Evolutionary conservation across 2,329 filamentous ascomycete species (phyloP).

Genomic region (Neopestalotiopsis sp.): DNA sequence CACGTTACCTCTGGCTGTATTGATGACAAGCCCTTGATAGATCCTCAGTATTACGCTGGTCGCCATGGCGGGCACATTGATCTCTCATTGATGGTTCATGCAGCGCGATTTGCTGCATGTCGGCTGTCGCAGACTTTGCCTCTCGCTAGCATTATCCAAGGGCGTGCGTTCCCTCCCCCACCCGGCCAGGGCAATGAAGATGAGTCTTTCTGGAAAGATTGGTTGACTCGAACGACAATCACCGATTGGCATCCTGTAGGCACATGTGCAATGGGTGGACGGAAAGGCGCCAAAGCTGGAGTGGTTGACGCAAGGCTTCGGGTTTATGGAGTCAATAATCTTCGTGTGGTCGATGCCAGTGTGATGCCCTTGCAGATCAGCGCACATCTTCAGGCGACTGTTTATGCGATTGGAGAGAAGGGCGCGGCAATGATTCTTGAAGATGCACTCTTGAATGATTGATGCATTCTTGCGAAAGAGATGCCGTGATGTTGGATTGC

Average conservation of each 20-base stretch:
- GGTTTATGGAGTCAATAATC: conserved; percentile 27
- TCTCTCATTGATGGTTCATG: conserved; percentile 47
- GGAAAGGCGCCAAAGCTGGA: conserved; percentile 31
- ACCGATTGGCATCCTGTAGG: conserved; percentile 42
- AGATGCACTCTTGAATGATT: conserved; percentile 2
- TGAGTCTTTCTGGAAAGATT: conserved; percentile 32
- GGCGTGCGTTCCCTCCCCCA: conserved; percentile 20
- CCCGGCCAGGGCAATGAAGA: conserved; percentile 29
- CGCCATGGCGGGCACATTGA: conserved; percentile 44
- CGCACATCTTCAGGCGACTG: conserved; percentile 28
- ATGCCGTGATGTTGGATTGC: too few relatives aligned
- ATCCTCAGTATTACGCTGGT: conserved; percentile 49
- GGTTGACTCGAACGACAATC: conserved; percentile 41
- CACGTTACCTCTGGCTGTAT: conserved; percentile 41
- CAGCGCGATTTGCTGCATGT: conserved; percentile 42
- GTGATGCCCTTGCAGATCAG: conserved; percentile 29
- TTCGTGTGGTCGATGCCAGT: conserved; percentile 29
- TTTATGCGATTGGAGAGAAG: conserved; percentile 30
- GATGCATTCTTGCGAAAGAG: not conserved
- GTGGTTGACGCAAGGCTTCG: conserved; percentile 27
- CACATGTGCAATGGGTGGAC: conserved; percentile 48
- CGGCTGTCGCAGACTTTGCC: conserved; percentile 45
- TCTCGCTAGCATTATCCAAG: conserved; percentile 43
- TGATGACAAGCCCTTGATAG: conserved; percentile 40
- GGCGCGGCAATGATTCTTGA: conserved; percentile 26